These are phyloP conservation scores for Lentinus tigrinus DNA, from an alignment of 768 basidiomycete species.

Conservation along the genomic window DNA sequence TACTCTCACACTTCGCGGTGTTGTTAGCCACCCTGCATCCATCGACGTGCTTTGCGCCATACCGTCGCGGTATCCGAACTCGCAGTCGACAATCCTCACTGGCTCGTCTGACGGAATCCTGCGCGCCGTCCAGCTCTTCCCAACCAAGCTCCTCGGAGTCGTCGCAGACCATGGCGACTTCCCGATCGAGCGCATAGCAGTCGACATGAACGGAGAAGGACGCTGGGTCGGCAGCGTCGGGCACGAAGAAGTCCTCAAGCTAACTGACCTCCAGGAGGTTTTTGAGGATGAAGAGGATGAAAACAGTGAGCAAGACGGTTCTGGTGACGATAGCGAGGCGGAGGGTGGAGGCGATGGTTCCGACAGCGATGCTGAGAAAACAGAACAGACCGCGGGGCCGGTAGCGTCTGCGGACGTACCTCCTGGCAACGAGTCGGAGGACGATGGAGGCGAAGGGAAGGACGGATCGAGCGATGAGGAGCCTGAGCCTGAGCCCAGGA, in stretches of 20 bases:
- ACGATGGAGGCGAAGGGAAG: constrained; percentile 42
- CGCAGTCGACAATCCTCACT: constrained; percentile 71
- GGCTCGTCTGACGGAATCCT: constrained; percentile 92
- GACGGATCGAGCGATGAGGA: constrained; percentile 32
- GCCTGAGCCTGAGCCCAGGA: constrained; percentile 41
- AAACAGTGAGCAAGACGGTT: constrained; percentile 31
- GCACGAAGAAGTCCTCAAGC: constrained; percentile 81
- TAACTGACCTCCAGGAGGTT: constrained; percentile 82
- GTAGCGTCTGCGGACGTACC: background rate
- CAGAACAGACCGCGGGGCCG: background rate
- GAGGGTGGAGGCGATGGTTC: constrained; percentile 18
- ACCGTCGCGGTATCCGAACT: constrained; percentile 57
- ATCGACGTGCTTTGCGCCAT: constrained; percentile 83
- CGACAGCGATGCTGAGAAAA: background rate
- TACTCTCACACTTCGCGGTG: background rate
- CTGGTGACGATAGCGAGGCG: constrained; percentile 22
- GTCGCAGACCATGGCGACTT: constrained; percentile 91
- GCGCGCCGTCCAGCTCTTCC: constrained; percentile 78
- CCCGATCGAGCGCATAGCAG: constrained; percentile 83
- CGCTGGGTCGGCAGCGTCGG: constrained; percentile 94
- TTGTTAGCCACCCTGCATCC: constrained; percentile 79
- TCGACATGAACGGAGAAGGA: constrained; percentile 54
- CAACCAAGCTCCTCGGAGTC: constrained; percentile 86
- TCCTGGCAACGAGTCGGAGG: constrained; percentile 20
- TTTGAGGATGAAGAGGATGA: constrained; percentile 56